Percentiles rank a stretch among this genome's conserved stretches.
Evolutionary conservation across 1,284 basidiomycete species (phyloP).

Genomic region (Leccinum subrobustum): DNA sequence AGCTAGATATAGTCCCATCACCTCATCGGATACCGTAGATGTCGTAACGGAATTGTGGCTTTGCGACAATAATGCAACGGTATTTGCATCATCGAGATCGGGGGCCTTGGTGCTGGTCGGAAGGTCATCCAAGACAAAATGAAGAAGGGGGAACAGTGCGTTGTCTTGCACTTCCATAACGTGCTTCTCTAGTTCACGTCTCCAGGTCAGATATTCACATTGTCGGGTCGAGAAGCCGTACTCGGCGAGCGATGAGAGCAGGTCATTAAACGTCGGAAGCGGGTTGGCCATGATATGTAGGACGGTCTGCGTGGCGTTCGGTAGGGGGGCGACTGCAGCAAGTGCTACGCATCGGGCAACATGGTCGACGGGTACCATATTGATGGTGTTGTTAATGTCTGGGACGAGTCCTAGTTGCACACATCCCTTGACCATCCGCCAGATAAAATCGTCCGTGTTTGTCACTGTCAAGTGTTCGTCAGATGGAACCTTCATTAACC

Average conservation of each 20-base stretch:
- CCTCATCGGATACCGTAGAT: slow-evolving; percentile 71
- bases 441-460: slow-evolving; percentile 99
- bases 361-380: slow-evolving; percentile 98
- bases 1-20: slow-evolving; percentile 90
- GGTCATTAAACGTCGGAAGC: slow-evolving; percentile 85
- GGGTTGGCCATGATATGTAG: slow-evolving; percentile 90
- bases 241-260: slow-evolving; percentile 72
- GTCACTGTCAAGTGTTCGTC: slow-evolving; percentile 60
- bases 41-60: slow-evolving; percentile 39
- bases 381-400: slow-evolving; percentile 97
- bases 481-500: slow-evolving; percentile 9
- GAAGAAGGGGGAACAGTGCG: slow-evolving; percentile 94
- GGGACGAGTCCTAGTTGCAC: slow-evolving; percentile 94
- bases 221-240: slow-evolving; percentile 83
- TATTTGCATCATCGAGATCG: slow-evolving; percentile 88
- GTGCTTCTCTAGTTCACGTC: slow-evolving; percentile 90
- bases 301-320: slow-evolving; percentile 60
- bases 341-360: slow-evolving; percentile 84
- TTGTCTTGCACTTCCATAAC: slow-evolving; percentile 94
- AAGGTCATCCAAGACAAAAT: slow-evolving; percentile 96
- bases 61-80: slow-evolving; percentile 56
- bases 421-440: slow-evolving; percentile 97
- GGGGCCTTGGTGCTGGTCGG: slow-evolving; percentile 96
- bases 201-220: slow-evolving; percentile 92
- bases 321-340: slow-evolving; percentile 61